These are phyloP conservation scores for Durusdinium trenchii DNA, from an alignment of 73 alveolate genomes.

Conservation along the genomic window DNA sequence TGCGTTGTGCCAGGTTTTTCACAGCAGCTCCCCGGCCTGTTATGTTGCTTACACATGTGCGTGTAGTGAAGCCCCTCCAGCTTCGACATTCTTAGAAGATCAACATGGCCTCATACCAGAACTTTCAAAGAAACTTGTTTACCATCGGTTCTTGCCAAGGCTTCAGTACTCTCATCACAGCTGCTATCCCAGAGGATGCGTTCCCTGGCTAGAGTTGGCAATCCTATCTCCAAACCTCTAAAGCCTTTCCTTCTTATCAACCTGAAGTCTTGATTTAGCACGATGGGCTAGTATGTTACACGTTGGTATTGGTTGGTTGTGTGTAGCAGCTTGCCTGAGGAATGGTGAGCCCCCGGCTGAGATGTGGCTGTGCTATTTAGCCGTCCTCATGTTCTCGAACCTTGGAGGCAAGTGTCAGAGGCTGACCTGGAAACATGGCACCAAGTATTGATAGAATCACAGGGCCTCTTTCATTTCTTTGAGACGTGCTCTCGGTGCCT, in stretches of 20 bases:
- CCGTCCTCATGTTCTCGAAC: constrained; percentile 56
- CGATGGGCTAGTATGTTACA: neutral
- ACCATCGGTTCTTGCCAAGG: too few relatives aligned
- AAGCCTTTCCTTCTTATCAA: too few relatives aligned
- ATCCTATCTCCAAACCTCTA: neutral
- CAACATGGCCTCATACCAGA: too few relatives aligned
- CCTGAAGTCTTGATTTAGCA: too few relatives aligned
- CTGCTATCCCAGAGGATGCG: constrained; percentile 16
- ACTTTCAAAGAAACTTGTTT: too few relatives aligned
- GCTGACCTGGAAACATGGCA: neutral
- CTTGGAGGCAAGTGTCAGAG: neutral
- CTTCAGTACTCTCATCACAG: constrained; percentile 8
- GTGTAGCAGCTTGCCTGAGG: neutral
- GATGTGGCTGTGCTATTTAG: constrained; percentile 1
- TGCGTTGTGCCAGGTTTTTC: neutral
- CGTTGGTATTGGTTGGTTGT: neutral
- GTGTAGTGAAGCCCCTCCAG: too few relatives aligned
- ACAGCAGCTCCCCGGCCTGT: constrained; percentile 28
- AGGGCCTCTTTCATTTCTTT: neutral
- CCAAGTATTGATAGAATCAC: neutral
- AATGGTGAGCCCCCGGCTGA: neutral
- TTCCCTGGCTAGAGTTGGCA: neutral
- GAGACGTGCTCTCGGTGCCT: neutral
- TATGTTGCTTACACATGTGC: too few relatives aligned
- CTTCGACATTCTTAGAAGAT: too few relatives aligned